phyloP scores from a whole-genome alignment of 1,284 basidiomycete species.

The Ceratobasidium sp. region DNA sequence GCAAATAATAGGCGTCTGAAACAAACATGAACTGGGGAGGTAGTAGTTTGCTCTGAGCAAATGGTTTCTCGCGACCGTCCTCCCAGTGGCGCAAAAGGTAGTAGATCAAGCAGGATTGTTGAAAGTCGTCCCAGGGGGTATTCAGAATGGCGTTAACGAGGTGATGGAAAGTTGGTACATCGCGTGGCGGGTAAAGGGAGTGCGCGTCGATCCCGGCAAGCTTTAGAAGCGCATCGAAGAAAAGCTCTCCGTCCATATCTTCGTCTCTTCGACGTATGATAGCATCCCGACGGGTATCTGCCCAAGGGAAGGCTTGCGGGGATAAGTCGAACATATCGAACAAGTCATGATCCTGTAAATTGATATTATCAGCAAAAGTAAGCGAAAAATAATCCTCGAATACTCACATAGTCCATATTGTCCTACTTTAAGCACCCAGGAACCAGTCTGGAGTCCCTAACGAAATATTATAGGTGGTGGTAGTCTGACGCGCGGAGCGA shows the following conservation, averaged over 20 bases:
- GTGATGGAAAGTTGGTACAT: slow-evolving; percentile 63
- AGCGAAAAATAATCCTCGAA: neutral
- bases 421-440: neutral
- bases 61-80: slow-evolving; percentile 71
- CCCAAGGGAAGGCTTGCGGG: slow-evolving; percentile 59
- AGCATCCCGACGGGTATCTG: slow-evolving; percentile 61
- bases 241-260: slow-evolving; percentile 69
- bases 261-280: slow-evolving; percentile 71
- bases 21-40: slow-evolving; percentile 77
- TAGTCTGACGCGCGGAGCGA: slow-evolving; percentile 25
- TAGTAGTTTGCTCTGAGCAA: slow-evolving; percentile 68
- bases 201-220: slow-evolving; percentile 66
- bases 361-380: neutral
- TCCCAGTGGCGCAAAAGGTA: slow-evolving; percentile 80
- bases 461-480: slow-evolving; percentile 17
- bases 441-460: neutral
- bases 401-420: slow-evolving; percentile 40
- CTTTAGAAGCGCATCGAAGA: slow-evolving; percentile 78
- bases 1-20: slow-evolving; percentile 82
- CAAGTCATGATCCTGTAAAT: slow-evolving; percentile 32
- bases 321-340: slow-evolving; percentile 49
- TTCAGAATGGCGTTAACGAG: slow-evolving; percentile 71
- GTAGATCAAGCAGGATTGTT: slow-evolving; percentile 81
- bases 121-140: slow-evolving; percentile 75
- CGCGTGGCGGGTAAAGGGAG: slow-evolving; percentile 74